Conservation (phyloP, 805 yeast genomes). For the Ogataea henricii region DNA sequence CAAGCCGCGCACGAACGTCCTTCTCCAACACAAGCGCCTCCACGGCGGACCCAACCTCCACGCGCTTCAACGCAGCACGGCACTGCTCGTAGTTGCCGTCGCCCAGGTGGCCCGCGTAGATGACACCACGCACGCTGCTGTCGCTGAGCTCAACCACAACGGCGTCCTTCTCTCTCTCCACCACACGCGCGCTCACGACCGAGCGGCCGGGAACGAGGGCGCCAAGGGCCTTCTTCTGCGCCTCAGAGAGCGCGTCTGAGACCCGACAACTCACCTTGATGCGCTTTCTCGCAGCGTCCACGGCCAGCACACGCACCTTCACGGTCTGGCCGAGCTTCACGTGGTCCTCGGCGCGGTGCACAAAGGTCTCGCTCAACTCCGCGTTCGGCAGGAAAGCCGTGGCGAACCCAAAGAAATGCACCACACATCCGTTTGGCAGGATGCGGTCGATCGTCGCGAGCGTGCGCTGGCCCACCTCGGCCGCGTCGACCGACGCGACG, state of each 20-base stretch:
- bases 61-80: conserved; percentile 62
- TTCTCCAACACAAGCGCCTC: conserved; percentile 69
- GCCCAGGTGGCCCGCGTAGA: conserved; percentile 72
- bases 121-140: conserved; percentile 62
- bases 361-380: conserved; percentile 89
- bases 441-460: conserved; percentile 75
- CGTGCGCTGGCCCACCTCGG: conserved; percentile 50
- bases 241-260: conserved; percentile 51
- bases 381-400: conserved; percentile 81
- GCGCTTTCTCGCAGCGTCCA: conserved; percentile 54
- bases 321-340: conserved; percentile 85
- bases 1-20: conserved; percentile 59
- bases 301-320: conserved; percentile 60
- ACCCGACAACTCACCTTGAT: conserved; percentile 75
- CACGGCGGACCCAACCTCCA: conserved; percentile 60
- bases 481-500: conserved; percentile 41
- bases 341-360: conserved; percentile 73
- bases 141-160: conserved; percentile 62
- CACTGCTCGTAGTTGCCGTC: conserved; percentile 77
- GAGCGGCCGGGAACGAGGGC: conserved; percentile 62
- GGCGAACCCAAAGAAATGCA: conserved; percentile 78
- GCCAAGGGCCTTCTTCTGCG: conserved; percentile 48
- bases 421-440: conserved; percentile 75
- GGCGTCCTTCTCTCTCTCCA: conserved; percentile 76
- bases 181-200: conserved; percentile 57